A percentile compares a stretch with the other conserved stretches of the same genome.
These are phyloP conservation scores for Phytophthora tubulina DNA, from an alignment of 352 stramenopile species.

Conservation along the genomic window DNA sequence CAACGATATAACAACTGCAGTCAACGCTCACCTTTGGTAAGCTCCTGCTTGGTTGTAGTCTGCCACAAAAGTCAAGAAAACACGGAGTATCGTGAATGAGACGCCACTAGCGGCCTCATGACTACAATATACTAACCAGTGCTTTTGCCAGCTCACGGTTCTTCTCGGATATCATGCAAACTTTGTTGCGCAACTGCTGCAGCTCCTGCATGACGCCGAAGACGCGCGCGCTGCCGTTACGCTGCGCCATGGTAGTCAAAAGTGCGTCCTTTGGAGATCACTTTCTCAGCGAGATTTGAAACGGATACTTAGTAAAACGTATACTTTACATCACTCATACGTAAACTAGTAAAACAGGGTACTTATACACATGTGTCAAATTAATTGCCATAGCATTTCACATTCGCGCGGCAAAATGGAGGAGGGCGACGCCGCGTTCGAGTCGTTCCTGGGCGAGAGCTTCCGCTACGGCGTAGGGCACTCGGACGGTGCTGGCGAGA, in stretches of 20 bases:
- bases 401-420: conserved; percentile 34
- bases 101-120: background rate
- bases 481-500: background rate
- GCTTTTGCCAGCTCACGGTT: conserved; percentile 75
- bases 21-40: conserved; percentile 48
- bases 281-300: conserved; percentile 21
- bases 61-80: conserved; percentile 25
- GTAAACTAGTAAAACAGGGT: background rate
- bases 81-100: background rate
- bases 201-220: conserved; percentile 76
- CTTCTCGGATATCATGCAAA: conserved; percentile 53
- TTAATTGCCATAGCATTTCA: conserved; percentile 1
- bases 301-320: conserved; percentile 4
- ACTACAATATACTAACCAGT: conserved; percentile 45
- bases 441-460: conserved; percentile 30
- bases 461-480: conserved; percentile 35
- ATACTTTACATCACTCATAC: background rate
- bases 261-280: conserved; percentile 28
- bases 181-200: conserved; percentile 60
- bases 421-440: conserved; percentile 25
- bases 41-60: conserved; percentile 68
- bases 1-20: background rate
- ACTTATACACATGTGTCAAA: conserved; percentile 9
- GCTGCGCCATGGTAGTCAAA: conserved; percentile 39
- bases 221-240: conserved; percentile 55